phyloP scores from a whole-genome alignment of 345 rosid species.

The Sonneratia alba region DNA sequence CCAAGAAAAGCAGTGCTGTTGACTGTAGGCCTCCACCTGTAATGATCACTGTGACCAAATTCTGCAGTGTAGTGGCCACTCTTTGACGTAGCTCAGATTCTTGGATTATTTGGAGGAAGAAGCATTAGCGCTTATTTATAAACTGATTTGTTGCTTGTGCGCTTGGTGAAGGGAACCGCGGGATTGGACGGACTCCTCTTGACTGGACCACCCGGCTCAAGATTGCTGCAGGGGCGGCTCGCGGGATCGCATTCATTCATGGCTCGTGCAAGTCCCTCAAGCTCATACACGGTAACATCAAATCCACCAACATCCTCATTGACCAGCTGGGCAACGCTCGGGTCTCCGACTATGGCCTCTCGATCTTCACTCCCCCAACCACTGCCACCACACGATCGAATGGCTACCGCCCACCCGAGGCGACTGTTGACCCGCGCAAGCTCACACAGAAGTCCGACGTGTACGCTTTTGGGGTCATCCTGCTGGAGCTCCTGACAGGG shows the following conservation, averaged over 20 bases:
- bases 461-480: conserved; percentile 70
- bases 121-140: background rate
- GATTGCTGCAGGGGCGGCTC: conserved; percentile 74
- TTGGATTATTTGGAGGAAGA: background rate
- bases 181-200: conserved; percentile 79
- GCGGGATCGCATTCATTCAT: conserved; percentile 69
- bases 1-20: background rate
- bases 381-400: conserved; percentile 30
- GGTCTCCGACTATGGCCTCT: conserved; percentile 63
- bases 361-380: conserved; percentile 34
- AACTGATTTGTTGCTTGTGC: background rate
- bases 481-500: conserved; percentile 69
- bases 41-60: background rate
- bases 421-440: conserved; percentile 35
- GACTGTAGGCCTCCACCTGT: background rate
- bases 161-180: conserved; percentile 57
- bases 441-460: conserved; percentile 60
- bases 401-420: conserved; percentile 72
- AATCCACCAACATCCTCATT: conserved; percentile 71
- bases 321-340: conserved; percentile 58
- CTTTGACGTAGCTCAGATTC: background rate
- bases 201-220: conserved; percentile 85
- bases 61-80: background rate
- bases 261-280: conserved; percentile 58
- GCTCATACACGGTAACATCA: conserved; percentile 77